Evolutionary conservation across 1,284 basidiomycete species (phyloP).

Genomic region (Pyrrhoderma lamaoense): DNA sequence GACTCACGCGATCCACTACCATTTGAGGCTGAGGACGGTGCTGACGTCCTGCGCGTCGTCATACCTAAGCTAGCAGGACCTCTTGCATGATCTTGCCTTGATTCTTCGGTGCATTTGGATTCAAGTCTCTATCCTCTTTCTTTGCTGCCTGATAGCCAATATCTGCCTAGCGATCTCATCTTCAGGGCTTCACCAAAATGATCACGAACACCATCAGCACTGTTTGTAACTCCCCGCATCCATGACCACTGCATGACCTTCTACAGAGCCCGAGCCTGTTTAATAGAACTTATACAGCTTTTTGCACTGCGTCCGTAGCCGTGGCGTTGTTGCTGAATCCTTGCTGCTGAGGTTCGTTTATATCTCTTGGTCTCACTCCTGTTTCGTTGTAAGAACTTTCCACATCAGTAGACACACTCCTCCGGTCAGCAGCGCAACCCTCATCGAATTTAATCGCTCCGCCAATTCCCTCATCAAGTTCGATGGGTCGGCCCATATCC

Average conservation of each 20-base stretch:
- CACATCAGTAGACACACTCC: conserved; percentile 3
- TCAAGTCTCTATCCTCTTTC: conserved; percentile 30
- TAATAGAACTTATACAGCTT: no score
- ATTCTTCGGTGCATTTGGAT: conserved; percentile 36
- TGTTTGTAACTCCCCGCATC: no score
- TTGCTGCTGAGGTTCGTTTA: no score
- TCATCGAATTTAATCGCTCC: conserved; percentile 14
- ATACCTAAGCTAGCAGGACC: no score
- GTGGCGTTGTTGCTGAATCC: no score
- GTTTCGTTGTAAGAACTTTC: conserved; percentile 1
- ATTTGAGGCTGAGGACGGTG: neutral
- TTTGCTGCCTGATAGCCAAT: conserved; percentile 6
- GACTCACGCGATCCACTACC: neutral
- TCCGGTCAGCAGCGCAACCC: conserved; percentile 14
- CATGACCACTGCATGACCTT: no score
- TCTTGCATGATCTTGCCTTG: conserved; percentile 20
- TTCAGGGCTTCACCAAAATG: neutral
- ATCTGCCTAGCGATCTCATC: conserved; percentile 5
- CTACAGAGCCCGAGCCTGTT: no score
- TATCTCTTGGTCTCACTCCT: no score
- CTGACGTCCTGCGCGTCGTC: neutral
- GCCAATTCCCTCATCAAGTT: conserved; percentile 37
- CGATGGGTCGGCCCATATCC: conserved; percentile 34
- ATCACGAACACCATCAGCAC: no score
- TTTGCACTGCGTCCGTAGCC: no score